Conservation (phyloP, 1,139 yeast species). For the Kodamaea fungicola region DNA sequence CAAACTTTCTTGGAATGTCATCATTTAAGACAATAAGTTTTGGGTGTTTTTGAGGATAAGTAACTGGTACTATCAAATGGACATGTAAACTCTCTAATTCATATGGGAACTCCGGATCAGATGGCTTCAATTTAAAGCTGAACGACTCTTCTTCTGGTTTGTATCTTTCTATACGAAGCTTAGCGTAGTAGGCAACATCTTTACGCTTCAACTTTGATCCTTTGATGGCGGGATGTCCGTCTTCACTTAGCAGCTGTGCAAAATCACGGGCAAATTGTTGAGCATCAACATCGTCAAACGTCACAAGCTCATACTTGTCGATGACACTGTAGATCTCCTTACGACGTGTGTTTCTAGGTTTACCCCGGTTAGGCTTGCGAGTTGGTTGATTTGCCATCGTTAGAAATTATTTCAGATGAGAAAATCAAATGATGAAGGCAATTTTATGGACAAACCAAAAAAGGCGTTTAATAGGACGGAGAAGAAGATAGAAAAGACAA, state of each 20-base stretch:
- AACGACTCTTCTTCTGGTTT: neutral
- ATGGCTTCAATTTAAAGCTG: constrained; percentile 36
- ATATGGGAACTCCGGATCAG: constrained; percentile 75
- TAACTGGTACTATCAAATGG: constrained; percentile 51
- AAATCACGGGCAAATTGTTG: neutral
- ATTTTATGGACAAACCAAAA: too few species aligned
- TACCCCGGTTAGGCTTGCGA: too few species aligned
- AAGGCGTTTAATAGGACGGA: too few species aligned
- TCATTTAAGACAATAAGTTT: constrained; percentile 54
- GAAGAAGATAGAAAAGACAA: too few species aligned
- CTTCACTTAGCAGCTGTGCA: neutral
- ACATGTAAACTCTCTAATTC: constrained; percentile 52
- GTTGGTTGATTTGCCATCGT: too few species aligned
- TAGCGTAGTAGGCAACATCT: neutral
- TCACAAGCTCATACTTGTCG: neutral
- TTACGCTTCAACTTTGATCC: neutral
- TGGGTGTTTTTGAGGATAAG: constrained; percentile 50
- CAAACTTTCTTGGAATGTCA: constrained; percentile 71
- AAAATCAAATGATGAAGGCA: too few species aligned
- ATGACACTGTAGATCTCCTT: constrained; percentile 2
- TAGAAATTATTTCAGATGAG: too few species aligned
- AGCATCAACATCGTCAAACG: neutral
- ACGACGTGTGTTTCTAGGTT: too few species aligned
- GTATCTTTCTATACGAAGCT: neutral
- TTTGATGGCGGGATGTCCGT: neutral